phyloP scores from a whole-genome alignment of 306 rosid species.

The Heteromeles arbutifolia region DNA sequence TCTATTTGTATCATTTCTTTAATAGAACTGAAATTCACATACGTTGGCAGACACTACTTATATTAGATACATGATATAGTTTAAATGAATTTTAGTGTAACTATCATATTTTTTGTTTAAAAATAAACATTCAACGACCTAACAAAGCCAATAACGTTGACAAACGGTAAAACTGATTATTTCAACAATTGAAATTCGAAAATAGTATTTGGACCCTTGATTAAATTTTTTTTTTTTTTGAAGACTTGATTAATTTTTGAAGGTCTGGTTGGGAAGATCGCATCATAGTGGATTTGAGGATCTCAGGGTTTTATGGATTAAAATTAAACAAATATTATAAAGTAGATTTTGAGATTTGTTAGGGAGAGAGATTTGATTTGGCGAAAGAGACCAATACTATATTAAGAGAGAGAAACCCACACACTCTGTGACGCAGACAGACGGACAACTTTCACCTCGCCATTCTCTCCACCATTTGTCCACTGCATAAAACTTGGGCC shows the following conservation, averaged over 20 bases:
- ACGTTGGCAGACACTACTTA: fast-evolving
- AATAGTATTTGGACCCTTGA: too few relatives aligned
- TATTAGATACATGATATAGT: too few relatives aligned
- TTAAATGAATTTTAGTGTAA: too few relatives aligned
- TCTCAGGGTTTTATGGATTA: constrained; percentile 58
- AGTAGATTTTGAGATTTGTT: constrained; percentile 36
- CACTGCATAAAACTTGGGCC: constrained; percentile 35
- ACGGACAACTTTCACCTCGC: constrained; percentile 26
- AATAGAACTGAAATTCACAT: too few relatives aligned
- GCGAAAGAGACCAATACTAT: constrained; percentile 32
- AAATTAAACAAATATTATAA: constrained; percentile 22
- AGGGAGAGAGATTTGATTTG: constrained; percentile 73
- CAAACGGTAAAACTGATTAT: too few relatives aligned
- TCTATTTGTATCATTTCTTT: too few relatives aligned
- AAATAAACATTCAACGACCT: too few relatives aligned
- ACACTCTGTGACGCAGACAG: constrained; percentile 6
- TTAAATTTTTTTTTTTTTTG: too few relatives aligned
- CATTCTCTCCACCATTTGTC: neutral
- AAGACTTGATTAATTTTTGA: neutral
- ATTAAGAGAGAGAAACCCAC: neutral
- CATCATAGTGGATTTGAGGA: constrained; percentile 80
- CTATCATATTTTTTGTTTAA: neutral
- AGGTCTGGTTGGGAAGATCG: constrained; percentile 39
- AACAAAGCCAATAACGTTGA: fast-evolving
- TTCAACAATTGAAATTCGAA: neutral